Evolutionary conservation across 202 grass and related monocot genomes (phyloP).

Genomic region (Zizania palustris): DNA sequence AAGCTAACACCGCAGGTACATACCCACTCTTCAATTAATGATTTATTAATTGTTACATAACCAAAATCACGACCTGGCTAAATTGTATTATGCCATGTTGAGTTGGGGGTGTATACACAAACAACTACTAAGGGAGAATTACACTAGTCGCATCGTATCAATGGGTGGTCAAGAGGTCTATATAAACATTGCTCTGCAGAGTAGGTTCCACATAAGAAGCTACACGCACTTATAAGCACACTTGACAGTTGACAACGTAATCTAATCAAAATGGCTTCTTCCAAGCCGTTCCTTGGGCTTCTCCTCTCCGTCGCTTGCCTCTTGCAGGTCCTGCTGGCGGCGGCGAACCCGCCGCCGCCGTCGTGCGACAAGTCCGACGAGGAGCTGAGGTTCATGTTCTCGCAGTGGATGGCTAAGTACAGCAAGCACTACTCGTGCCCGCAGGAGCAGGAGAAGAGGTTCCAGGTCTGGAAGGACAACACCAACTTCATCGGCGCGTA

Average conservation of each 20-base stretch:
- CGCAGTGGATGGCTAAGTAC: neutral
- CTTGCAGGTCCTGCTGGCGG: neutral
- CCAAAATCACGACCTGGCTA: neutral
- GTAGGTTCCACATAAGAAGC: neutral
- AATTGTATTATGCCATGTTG: neutral
- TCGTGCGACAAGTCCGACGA: neutral
- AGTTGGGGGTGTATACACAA: neutral
- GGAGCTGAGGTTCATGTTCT: neutral
- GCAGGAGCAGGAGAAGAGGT: conserved; percentile 24
- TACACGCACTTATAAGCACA: neutral
- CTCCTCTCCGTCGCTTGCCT: neutral
- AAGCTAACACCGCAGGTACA: neutral
- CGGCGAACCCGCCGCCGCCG: neutral
- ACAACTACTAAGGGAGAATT: neutral
- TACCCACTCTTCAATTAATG: neutral
- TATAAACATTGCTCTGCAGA: neutral
- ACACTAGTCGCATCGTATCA: neutral
- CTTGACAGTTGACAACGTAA: neutral
- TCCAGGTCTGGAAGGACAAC: conserved; percentile 25
- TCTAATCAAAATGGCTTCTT: neutral
- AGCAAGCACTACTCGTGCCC: neutral
- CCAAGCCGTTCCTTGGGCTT: neutral
- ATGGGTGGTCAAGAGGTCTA: neutral
- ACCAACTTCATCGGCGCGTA: conserved; percentile 29
- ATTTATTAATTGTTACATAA: neutral